Percentiles rank a stretch among this genome's conserved stretches.
Conservation (phyloP, 345 rosid genomes). For the Murraya koenigii region DNA sequence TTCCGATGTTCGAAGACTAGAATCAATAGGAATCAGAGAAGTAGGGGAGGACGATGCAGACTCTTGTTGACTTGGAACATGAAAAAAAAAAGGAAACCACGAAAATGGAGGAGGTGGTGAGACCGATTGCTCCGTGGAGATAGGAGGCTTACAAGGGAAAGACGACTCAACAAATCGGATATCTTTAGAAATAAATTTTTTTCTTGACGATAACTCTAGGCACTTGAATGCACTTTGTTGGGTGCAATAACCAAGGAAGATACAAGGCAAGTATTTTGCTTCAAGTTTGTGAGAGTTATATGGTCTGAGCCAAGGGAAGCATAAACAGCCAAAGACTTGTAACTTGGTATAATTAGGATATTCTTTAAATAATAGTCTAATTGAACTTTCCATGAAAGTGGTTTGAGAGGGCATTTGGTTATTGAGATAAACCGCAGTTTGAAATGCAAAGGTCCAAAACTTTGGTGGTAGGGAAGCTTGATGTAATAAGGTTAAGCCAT, state of each 20-base stretch:
- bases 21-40: no score
- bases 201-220: accelerated
- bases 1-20: no score
- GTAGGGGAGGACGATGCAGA: no score
- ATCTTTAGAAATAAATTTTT: background rate
- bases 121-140: no score
- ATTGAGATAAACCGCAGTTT: background rate
- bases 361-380: accelerated
- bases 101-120: no score
- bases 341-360: background rate
- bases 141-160: no score
- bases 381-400: background rate
- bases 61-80: no score
- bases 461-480: background rate
- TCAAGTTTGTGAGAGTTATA: background rate
- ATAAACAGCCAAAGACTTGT: background rate
- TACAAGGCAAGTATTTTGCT: background rate
- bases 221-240: background rate
- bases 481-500: background rate
- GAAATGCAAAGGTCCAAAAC: background rate
- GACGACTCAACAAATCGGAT: no score
- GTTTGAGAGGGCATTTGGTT: accelerated
- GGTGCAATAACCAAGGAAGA: background rate
- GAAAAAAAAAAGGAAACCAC: no score
- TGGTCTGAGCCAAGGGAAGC: background rate